Evolutionary conservation across 1,139 yeast species (phyloP).

Genomic region (Debaryomycetaceae sp.): DNA sequence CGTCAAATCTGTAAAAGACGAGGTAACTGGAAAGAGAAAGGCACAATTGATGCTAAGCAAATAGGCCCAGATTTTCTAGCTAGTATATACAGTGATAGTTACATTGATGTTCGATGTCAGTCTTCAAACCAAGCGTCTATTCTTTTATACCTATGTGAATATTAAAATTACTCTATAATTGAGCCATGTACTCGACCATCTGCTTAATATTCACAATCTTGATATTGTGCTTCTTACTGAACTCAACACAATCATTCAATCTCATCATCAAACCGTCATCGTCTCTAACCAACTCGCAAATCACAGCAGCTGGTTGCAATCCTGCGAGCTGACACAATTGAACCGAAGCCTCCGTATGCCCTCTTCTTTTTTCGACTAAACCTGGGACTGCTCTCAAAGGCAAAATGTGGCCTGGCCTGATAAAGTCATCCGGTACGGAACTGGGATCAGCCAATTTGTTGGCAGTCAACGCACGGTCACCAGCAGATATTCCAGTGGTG

Average conservation of each 20-base stretch:
- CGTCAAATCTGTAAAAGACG: conserved; percentile 80
- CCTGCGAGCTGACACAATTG: conserved; percentile 79
- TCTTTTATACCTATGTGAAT: conserved; percentile 1
- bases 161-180: conserved; percentile 1
- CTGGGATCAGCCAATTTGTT: conserved; percentile 61
- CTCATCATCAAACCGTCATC: conserved; percentile 97
- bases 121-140: conserved; percentile 1
- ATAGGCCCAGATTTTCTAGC: conserved; percentile 21
- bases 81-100: background rate
- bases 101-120: background rate
- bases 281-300: conserved; percentile 91
- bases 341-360: conserved; percentile 98
- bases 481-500: conserved; percentile 97
- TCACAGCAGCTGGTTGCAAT: conserved; percentile 82
- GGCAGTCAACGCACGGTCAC: conserved; percentile 87
- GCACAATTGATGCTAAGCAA: conserved; percentile 60
- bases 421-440: conserved; percentile 59
- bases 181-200: conserved; percentile 52
- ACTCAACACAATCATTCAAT: conserved; percentile 75
- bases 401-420: conserved; percentile 90
- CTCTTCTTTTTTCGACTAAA: conserved; percentile 74
- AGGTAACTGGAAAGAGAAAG: conserved; percentile 87
- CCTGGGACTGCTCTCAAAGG: conserved; percentile 93
- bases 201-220: conserved; percentile 82
- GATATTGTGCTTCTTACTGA: conserved; percentile 59